Evolutionary conservation across 2,329 filamentous ascomycete genomes (phyloP), one percentile per base, ranked within the genome.

Genomic region (Fusarium sarcochroum): DNA sequence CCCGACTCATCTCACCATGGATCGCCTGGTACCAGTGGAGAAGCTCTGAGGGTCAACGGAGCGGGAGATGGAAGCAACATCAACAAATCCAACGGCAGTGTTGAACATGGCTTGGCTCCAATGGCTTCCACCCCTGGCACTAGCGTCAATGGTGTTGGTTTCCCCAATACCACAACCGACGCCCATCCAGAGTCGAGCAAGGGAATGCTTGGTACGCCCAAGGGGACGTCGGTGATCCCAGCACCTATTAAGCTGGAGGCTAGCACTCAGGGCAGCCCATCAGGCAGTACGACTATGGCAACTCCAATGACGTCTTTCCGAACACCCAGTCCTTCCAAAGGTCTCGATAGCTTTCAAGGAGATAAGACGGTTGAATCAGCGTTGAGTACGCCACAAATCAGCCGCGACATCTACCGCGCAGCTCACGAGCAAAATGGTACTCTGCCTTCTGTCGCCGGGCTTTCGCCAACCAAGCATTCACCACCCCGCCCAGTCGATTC

Each of bases 381-480:
- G 18, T 60, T 76, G 34, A 74, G 71, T 47, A 76, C 74, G 30
- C 74, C 74, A 34, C 66, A 73, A 30, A 75, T 76, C 48, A 73
- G 67, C 52, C 72, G 71, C 45, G 73, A 75, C 23, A 70, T 74
- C 14, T 75, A 74, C 53, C 67, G 68, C 30, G 69, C 75, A 20
- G 65, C 73, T 18, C 62, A 75, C 18, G 57, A 68, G 21, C 66
- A 72, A 38, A 75, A 76, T 20, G 82, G 52, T 75, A 84, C 53
- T 78, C 80, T 58, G 5, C 82, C 84, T 25, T 76, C 79, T 5
- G 80, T 79, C 49, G 84, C 81, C 17, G 85, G 85, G 5, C 68
- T 86, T 25, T 87, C 85, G 14, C 85, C 85, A 3, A 83, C 79
- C 27, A 87, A 87, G 71, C 82, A 84, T 53, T 86, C 85, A 17